Evolutionary conservation across 441 rosid species (phyloP).

Genomic region (Daphne laureola): DNA sequence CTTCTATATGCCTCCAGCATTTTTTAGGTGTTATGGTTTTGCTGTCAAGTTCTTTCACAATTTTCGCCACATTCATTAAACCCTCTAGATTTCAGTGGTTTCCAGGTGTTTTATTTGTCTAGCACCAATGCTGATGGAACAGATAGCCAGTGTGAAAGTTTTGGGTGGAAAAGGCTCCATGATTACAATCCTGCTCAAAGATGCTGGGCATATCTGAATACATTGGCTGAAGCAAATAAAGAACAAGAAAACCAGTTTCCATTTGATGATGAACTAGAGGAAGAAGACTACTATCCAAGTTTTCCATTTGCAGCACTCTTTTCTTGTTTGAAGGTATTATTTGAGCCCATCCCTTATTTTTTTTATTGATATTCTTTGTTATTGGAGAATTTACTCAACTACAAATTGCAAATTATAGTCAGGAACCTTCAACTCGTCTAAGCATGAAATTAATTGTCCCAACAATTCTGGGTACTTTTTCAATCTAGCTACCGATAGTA

Average conservation of each 20-base stretch:
- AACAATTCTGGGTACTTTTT: no score
- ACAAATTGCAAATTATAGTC: no score
- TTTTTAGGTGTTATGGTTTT: neutral
- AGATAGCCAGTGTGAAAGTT: conserved; percentile 60
- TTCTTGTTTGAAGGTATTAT: conserved; percentile 70
- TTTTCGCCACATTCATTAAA: conserved; percentile 2
- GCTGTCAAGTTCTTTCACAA: neutral
- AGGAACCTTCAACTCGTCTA: no score
- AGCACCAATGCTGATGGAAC: conserved; percentile 54
- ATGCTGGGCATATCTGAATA: conserved; percentile 72
- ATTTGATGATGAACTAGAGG: conserved; percentile 74
- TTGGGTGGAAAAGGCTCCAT: conserved; percentile 69
- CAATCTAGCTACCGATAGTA: no score
- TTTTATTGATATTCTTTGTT: neutral
- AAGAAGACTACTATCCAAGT: conserved; percentile 83
- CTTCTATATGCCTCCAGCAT: neutral
- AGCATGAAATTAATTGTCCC: no score
- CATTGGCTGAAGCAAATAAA: conserved; percentile 47
- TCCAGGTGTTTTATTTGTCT: conserved; percentile 69
- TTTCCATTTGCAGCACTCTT: conserved; percentile 91
- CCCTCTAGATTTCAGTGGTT: conserved; percentile 44
- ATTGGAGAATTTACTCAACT: no score
- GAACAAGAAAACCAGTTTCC: conserved; percentile 29
- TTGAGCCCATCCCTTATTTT: neutral
- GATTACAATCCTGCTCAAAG: conserved; percentile 70